Conservation (phyloP, 2,329 filamentous ascomycete genomes). For the Ophiosphaerella narmari region DNA sequence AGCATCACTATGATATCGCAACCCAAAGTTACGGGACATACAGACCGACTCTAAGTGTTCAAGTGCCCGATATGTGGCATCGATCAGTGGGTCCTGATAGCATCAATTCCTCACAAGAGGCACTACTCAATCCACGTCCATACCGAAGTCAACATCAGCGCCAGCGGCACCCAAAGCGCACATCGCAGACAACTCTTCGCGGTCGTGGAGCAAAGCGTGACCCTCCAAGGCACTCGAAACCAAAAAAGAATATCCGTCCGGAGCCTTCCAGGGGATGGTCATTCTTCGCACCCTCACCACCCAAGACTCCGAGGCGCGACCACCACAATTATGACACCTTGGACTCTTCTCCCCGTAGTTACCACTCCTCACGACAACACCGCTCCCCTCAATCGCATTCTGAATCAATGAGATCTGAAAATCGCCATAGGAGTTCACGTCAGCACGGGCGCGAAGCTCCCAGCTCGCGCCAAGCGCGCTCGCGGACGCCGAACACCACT, state of each 20-base stretch:
- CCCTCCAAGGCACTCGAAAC: constrained; percentile 37
- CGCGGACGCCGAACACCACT: constrained; percentile 40
- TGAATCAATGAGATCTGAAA: constrained; percentile 26
- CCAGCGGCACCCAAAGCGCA: constrained; percentile 39
- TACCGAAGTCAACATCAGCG: constrained; percentile 38
- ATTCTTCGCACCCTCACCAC: constrained; percentile 37
- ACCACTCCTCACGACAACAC: constrained; percentile 35
- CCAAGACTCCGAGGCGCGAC: constrained; percentile 31
- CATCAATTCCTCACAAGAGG: constrained; percentile 39
- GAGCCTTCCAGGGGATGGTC: constrained; percentile 36
- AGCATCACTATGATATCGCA: constrained; percentile 19
- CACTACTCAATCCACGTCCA: constrained; percentile 43
- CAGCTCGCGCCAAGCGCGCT: constrained; percentile 30
- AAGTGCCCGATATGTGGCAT: constrained; percentile 37
- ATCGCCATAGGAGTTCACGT: constrained; percentile 34
- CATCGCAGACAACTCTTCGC: constrained; percentile 40
- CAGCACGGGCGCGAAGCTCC: constrained; percentile 30
- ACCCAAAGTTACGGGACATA: constrained; percentile 23
- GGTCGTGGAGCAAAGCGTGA: constrained; percentile 45
- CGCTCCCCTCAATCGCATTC: constrained; percentile 18
- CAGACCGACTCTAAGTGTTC: constrained; percentile 28
- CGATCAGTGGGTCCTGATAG: constrained; percentile 30
- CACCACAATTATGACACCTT: constrained; percentile 32
- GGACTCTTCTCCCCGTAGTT: constrained; percentile 34
- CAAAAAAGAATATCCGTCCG: constrained; percentile 32